Base-by-base conservation (phyloP, 768 basidiomycete species). In the Pisolithus sp. region DNA sequence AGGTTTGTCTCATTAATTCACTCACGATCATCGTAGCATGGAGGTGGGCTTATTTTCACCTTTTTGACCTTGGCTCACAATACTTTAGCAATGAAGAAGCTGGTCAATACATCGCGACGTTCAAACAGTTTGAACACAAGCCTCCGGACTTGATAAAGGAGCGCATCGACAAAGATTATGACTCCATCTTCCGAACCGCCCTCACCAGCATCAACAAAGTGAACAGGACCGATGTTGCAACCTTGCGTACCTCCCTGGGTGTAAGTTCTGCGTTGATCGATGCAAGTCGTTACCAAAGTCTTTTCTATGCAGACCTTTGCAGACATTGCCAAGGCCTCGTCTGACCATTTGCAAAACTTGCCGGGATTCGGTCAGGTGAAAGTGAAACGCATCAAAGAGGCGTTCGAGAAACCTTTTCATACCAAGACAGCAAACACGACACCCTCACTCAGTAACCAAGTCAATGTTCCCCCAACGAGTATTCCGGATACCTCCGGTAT, bases 161-260 rank as follows among this genome's bases (percentile, higher is more conserved):
- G 65, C 86, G 92, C 41, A 76, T 89, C 26, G 93, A 96, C 66
- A 91, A 93, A 57, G 87, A 91, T 60, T 92, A 96, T 62, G 71
- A 77, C 56, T 82, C 92, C 7, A 78, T 93, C 60, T 68, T 98
- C 13, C 87, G 88, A 51, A 80, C 82, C 18, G 79, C 89, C 1
- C 74, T 99, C 24, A 98, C 95, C 2, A 83, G 81, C 57, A 89
- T 98, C 60, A 86, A 81, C 63, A 92, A 89, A 59, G 91, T 99
- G 55, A 98, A 98, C 71, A 96, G 95, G 75, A 98, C 95, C 4
- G 96, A 99, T 60, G 92, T 94, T 2, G 84, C 91, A 69, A 98
- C 95, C 4, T 73, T 99, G 39, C 81, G 89, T 20, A 85, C 86
- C 2, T 86, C 91, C n/a, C 85, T 94, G 59, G 94, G 93, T 34